phyloP scores from a whole-genome alignment of 495 filamentous ascomycete species.

The Neurospora intermedia region DNA sequence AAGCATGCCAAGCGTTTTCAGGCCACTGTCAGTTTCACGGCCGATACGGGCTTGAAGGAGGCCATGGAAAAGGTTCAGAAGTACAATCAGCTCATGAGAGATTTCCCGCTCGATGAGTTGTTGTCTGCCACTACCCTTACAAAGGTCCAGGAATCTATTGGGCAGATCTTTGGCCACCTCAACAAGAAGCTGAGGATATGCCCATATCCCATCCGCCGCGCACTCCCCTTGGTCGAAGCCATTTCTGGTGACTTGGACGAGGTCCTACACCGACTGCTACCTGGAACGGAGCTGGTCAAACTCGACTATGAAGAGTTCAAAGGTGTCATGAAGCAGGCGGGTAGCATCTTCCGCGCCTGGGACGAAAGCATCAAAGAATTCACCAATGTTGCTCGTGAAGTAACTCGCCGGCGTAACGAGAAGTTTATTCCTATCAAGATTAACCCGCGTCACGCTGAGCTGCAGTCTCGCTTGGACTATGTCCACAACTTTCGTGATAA shows the following conservation, averaged over 20 bases:
- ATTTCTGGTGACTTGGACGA: constrained; percentile 89
- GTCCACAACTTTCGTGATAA: constrained; percentile 89
- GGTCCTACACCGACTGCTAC: constrained; percentile 72
- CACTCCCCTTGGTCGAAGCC: constrained; percentile 91
- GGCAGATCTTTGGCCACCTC: constrained; percentile 79
- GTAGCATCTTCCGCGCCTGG: constrained; percentile 82
- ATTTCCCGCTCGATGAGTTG: constrained; percentile 92
- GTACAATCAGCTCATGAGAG: constrained; percentile 96
- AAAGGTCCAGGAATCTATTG: constrained; percentile 83
- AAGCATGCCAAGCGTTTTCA: constrained; percentile 93
- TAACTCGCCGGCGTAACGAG: constrained; percentile 80
- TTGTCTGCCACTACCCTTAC: constrained; percentile 80
- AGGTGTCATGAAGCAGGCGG: constrained; percentile 68
- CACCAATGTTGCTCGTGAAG: constrained; percentile 90
- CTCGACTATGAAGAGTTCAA: constrained; percentile 86
- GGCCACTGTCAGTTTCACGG: constrained; percentile 88
- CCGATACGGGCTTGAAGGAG: constrained; percentile 91
- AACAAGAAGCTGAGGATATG: constrained; percentile 95
- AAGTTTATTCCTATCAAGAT: constrained; percentile 99
- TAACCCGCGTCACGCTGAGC: constrained; percentile 66
- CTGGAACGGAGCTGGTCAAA: constrained; percentile 80
- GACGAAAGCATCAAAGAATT: constrained; percentile 95
- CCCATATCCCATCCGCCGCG: constrained; percentile 84
- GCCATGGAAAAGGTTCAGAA: constrained; percentile 91
- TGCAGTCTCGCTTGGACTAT: constrained; percentile 83